phyloP scores from a whole-genome alignment of 805 yeast species.

The Zygoascus flipseniorum region DNA sequence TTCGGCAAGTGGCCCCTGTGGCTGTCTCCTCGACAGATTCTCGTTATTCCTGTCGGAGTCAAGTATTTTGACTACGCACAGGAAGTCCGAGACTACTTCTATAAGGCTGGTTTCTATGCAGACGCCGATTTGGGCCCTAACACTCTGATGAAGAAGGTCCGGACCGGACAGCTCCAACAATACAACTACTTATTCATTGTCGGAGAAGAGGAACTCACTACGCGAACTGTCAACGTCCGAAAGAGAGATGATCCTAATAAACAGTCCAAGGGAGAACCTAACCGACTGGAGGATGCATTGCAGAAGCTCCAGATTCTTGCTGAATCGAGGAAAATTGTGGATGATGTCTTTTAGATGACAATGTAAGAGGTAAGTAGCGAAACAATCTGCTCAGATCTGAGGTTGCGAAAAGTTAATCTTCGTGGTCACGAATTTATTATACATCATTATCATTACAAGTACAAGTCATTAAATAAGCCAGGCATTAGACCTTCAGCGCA shows the following conservation, averaged over 20 bases:
- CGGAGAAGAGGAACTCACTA: conserved; percentile 86
- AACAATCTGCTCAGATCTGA: background rate
- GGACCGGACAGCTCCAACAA: conserved; percentile 90
- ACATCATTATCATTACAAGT: background rate
- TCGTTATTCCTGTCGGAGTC: conserved; percentile 95
- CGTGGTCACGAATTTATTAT: background rate
- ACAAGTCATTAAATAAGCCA: background rate
- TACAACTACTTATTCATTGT: conserved; percentile 95
- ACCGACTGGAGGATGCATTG: conserved; percentile 63
- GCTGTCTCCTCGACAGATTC: conserved; percentile 98
- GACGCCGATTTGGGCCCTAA: conserved; percentile 92
- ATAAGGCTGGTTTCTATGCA: conserved; percentile 69
- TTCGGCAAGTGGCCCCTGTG: conserved; percentile 99
- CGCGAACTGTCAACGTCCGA: conserved; percentile 83
- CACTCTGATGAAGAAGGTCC: conserved; percentile 95
- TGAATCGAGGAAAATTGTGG: conserved; percentile 37
- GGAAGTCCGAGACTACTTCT: conserved; percentile 58
- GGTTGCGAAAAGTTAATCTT: no score
- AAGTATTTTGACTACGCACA: conserved; percentile 88
- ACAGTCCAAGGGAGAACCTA: conserved; percentile 82
- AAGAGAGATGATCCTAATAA: conserved; percentile 85
- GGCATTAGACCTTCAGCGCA: background rate
- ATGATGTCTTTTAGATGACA: conserved; percentile 10
- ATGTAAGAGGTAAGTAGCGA: background rate
- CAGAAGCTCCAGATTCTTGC: conserved; percentile 58